These are phyloP conservation scores for Exsudoporus frostii DNA, from an alignment of 768 basidiomycete genomes.

Conservation along the genomic window DNA sequence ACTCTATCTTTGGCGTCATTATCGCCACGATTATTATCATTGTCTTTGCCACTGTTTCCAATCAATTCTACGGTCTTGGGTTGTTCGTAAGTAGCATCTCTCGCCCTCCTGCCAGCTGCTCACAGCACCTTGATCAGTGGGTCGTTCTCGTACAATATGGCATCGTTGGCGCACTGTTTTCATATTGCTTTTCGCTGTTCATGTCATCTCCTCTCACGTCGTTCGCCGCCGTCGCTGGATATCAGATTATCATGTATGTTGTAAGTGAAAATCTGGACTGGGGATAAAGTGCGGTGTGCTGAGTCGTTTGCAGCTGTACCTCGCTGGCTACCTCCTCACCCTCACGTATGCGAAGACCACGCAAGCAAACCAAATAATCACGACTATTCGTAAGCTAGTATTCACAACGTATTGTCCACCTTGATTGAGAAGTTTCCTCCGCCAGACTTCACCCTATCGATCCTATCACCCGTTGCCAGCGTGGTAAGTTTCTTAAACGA, in stretches of 20 bases:
- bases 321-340: constrained; percentile 66
- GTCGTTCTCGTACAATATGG: constrained; percentile 68
- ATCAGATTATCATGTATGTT: constrained; percentile 68
- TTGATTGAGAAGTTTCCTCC: background rate
- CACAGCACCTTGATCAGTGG: constrained; percentile 46
- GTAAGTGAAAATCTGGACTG: constrained; percentile 39
- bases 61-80: constrained; percentile 69
- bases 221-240: constrained; percentile 70
- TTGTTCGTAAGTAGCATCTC: constrained; percentile 46
- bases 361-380: constrained; percentile 50
- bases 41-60: constrained; percentile 51
- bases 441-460: constrained; percentile 61
- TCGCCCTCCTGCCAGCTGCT: background rate
- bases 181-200: constrained; percentile 62
- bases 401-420: background rate
- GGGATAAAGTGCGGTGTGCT: background rate
- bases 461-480: constrained; percentile 67
- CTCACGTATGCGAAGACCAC: constrained; percentile 70
- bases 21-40: constrained; percentile 62
- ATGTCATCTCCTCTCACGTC: constrained; percentile 66
- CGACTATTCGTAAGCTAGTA: constrained; percentile 47
- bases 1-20: constrained; percentile 57
- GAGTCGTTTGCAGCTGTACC: constrained; percentile 45
- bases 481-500: constrained; percentile 43
- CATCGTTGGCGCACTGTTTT: constrained; percentile 61